A percentile compares a stretch with the other conserved stretches of the same genome.
Conservation (phyloP, 2,329 filamentous ascomycete species). For the Fusarium dlaminii region DNA sequence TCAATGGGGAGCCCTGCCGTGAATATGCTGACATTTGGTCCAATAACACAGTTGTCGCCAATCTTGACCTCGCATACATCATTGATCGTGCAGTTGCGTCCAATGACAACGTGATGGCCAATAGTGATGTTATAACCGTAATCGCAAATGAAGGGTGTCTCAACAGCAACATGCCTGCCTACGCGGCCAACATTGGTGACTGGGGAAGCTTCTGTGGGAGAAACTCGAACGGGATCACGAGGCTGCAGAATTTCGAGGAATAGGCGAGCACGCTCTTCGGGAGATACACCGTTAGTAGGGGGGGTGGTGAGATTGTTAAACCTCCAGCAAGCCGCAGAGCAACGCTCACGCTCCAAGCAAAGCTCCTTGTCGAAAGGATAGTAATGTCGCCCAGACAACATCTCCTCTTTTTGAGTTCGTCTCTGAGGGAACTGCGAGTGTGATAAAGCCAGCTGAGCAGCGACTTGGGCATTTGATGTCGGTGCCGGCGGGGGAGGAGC, state of each 20-base stretch:
- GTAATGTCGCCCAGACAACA: constrained; percentile 84
- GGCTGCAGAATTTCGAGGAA: constrained; percentile 79
- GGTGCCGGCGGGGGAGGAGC: constrained; percentile 51
- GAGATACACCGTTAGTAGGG: constrained; percentile 75
- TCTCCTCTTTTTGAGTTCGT: constrained; percentile 85
- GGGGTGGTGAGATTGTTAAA: constrained; percentile 85
- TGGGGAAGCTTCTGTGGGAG: constrained; percentile 63
- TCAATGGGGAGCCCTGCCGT: constrained; percentile 79
- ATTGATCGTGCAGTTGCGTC: constrained; percentile 83
- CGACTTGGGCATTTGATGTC: constrained; percentile 60
- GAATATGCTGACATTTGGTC: constrained; percentile 87
- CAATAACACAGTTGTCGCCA: constrained; percentile 79
- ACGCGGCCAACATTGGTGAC: constrained; percentile 68
- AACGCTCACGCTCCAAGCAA: constrained; percentile 84
- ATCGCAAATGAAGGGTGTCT: constrained; percentile 90
- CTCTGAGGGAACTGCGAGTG: constrained; percentile 60
- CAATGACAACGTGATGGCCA: constrained; percentile 84
- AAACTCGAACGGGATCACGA: constrained; percentile 63
- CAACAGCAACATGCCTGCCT: constrained; percentile 80
- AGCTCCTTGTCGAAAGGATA: constrained; percentile 82
- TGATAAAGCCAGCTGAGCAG: constrained; percentile 68
- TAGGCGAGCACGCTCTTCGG: constrained; percentile 72
- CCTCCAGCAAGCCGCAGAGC: constrained; percentile 80
- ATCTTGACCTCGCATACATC: constrained; percentile 88
- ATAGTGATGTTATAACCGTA: constrained; percentile 96